Percentiles rank a stretch among this genome's conserved stretches.
phyloP scores from a whole-genome alignment of 768 basidiomycete species.

The Mycena epipterygia region DNA sequence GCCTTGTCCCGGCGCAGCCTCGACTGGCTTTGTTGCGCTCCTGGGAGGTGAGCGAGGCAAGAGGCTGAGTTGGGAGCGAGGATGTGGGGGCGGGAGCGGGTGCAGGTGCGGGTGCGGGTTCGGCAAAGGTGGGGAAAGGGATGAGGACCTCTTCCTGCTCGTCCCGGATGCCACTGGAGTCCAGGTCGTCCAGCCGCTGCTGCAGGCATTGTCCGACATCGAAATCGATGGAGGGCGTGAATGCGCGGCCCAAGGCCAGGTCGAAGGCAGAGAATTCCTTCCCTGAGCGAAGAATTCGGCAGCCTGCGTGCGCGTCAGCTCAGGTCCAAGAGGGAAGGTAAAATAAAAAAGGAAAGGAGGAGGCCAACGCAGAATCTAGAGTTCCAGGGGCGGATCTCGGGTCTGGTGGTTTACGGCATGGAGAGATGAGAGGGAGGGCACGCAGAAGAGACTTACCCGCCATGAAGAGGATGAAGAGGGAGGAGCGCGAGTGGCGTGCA shows the following conservation, averaged over 20 bases:
- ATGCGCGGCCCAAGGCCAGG: neutral
- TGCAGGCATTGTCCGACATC: neutral
- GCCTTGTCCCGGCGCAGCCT: neutral
- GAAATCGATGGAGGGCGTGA: neutral
- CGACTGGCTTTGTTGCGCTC: conserved; percentile 1
- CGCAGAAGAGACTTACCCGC: no score
- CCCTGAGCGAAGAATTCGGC: neutral
- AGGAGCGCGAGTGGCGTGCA: neutral
- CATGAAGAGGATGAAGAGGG: no score
- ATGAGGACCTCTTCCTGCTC: neutral
- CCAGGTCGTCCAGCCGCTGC: neutral
- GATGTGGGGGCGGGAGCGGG: neutral
- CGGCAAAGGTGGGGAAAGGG: no score
- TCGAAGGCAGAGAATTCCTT: neutral
- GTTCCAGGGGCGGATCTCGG: neutral
- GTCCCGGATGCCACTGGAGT: neutral
- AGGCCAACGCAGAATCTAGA: neutral
- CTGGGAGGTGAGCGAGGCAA: neutral
- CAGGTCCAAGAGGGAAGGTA: neutral
- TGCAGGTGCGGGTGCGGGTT: neutral
- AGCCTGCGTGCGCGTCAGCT: neutral
- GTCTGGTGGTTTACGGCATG: neutral
- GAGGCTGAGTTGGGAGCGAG: no score
- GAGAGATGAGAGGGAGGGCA: no score
- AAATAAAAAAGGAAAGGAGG: neutral